phyloP scores from a whole-genome alignment of 345 rosid species.

The thale cress (Arabidopsis thaliana) region DNA sequence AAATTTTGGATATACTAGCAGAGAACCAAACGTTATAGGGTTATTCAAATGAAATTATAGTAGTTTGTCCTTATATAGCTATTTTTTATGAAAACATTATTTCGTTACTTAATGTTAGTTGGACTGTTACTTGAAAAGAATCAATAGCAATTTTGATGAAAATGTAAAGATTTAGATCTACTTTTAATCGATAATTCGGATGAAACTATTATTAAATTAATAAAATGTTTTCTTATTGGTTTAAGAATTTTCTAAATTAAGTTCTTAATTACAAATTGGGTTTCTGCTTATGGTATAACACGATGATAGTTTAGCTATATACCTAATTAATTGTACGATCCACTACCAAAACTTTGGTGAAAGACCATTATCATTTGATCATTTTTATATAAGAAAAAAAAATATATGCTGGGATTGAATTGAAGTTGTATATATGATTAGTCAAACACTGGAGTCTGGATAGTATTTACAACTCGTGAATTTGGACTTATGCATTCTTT shows the following conservation, averaged over 20 bases:
- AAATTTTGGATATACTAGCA: not conserved
- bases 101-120: too few relatives aligned
- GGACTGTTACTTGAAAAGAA: too few relatives aligned
- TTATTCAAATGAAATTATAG: too few relatives aligned
- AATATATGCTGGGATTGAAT: not conserved
- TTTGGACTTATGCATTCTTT: not conserved
- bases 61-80: too few relatives aligned
- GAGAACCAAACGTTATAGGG: not conserved
- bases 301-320: not conserved
- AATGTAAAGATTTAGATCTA: too few relatives aligned
- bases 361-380: constrained; percentile 9
- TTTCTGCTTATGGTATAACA: not conserved
- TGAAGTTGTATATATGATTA: not conserved
- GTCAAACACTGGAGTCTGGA: not conserved
- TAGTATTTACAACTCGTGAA: not conserved
- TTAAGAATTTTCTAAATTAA: too few relatives aligned
- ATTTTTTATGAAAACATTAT: too few relatives aligned
- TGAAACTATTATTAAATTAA: too few relatives aligned
- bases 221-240: too few relatives aligned
- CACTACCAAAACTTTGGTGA: constrained; percentile 17
- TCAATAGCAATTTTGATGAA: too few relatives aligned
- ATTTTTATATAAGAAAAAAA: not conserved
- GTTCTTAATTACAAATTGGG: too few relatives aligned
- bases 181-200: too few relatives aligned
- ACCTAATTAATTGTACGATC: not conserved